These are phyloP conservation scores for Pythium scleroteichum DNA, from an alignment of 352 stramenopile genomes.

Conservation along the genomic window DNA sequence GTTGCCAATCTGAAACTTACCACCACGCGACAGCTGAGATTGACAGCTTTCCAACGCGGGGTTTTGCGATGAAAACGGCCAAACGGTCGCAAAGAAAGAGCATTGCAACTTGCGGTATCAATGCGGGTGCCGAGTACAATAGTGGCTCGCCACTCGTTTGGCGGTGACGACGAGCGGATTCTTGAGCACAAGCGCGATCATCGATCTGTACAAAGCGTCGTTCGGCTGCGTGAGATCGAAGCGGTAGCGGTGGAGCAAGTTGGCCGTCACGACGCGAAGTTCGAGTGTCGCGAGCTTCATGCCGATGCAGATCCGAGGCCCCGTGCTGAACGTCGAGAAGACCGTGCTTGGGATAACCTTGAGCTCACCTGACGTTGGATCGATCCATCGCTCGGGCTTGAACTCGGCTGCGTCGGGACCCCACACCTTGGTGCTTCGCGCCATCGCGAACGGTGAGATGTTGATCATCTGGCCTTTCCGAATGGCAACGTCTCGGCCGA, in stretches of 20 bases:
- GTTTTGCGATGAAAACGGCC: no score
- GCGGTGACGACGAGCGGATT: slow-evolving; percentile 7
- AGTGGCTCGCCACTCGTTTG: background rate
- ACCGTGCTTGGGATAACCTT: slow-evolving; percentile 3
- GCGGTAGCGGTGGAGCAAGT: slow-evolving; percentile 16
- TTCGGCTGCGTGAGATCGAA: slow-evolving; percentile 15
- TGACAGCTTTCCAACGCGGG: no score
- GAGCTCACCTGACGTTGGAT: slow-evolving; percentile 6
- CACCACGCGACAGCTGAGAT: no score
- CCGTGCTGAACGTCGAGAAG: slow-evolving; percentile 43
- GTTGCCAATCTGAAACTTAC: no score
- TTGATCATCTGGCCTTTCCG: slow-evolving; percentile 24
- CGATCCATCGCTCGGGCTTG: slow-evolving; percentile 61
- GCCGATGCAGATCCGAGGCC: slow-evolving; percentile 45
- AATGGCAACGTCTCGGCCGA: slow-evolving; percentile 33
- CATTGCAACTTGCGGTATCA: no score
- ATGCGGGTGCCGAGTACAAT: no score
- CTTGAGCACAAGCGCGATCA: slow-evolving; percentile 15
- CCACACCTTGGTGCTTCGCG: slow-evolving; percentile 35
- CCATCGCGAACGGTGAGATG: slow-evolving; percentile 38
- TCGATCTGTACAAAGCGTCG: slow-evolving; percentile 11
- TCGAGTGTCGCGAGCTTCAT: slow-evolving; percentile 51
- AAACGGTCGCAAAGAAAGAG: no score
- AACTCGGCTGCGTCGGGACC: slow-evolving; percentile 55
- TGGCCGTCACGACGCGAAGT: slow-evolving; percentile 18